Conservation (phyloP, 2,329 filamentous ascomycete species). For the Fusarium penzigii region DNA sequence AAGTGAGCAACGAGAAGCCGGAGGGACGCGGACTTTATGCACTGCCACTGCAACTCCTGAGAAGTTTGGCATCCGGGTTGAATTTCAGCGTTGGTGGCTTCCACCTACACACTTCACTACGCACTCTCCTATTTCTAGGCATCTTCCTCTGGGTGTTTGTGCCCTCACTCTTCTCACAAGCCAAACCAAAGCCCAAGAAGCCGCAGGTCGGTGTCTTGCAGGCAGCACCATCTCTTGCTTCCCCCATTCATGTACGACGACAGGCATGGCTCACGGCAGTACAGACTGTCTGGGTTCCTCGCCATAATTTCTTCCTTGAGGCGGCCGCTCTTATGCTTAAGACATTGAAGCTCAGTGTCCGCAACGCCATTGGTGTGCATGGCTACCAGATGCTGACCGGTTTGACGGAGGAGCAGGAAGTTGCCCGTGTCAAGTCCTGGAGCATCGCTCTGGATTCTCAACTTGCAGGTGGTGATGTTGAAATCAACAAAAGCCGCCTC, state of each 20-base stretch:
- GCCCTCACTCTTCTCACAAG: slow-evolving; percentile 50
- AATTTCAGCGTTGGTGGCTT: slow-evolving; percentile 58
- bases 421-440: slow-evolving; percentile 87
- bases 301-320: slow-evolving; percentile 83
- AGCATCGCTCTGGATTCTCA: slow-evolving; percentile 91
- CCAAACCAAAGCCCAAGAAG: slow-evolving; percentile 53
- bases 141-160: slow-evolving; percentile 56
- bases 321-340: slow-evolving; percentile 79
- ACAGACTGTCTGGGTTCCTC: slow-evolving; percentile 88
- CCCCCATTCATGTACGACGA: slow-evolving; percentile 80
- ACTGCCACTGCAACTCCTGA: slow-evolving; percentile 61
- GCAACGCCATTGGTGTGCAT: slow-evolving; percentile 74
- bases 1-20: slow-evolving; percentile 63
- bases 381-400: slow-evolving; percentile 79
- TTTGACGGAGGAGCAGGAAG: slow-evolving; percentile 80
- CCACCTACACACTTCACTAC: slow-evolving; percentile 54
- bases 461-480: slow-evolving; percentile 83
- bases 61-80: slow-evolving; percentile 46
- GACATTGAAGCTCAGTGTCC: slow-evolving; percentile 76
- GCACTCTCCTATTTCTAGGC: slow-evolving; percentile 53
- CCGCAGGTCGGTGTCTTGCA: slow-evolving; percentile 45
- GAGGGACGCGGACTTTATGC: slow-evolving; percentile 68
- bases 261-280: slow-evolving; percentile 93
- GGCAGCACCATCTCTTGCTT: slow-evolving; percentile 71
- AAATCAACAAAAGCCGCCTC: slow-evolving; percentile 85